Conservation (phyloP, 805 yeast species). For the Candida anglica region DNA sequence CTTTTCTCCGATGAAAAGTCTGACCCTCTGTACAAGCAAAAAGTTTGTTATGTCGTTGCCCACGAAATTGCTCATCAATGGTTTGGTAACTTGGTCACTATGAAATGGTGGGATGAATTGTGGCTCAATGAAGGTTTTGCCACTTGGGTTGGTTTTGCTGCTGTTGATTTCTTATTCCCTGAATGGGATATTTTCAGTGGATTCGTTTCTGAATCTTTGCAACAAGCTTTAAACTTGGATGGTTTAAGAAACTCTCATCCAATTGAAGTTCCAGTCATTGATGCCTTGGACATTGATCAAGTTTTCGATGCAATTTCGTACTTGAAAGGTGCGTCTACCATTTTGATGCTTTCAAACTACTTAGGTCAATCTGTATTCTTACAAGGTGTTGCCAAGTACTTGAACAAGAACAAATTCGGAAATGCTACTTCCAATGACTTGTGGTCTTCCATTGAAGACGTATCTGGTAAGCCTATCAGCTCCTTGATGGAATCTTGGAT, state of each 20-base stretch:
- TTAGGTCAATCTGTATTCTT: slow-evolving; percentile 68
- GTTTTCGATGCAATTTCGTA: slow-evolving; percentile 81
- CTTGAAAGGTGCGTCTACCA: slow-evolving; percentile 74
- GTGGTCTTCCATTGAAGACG: slow-evolving; percentile 64
- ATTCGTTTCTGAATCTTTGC: slow-evolving; percentile 49
- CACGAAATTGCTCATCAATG: slow-evolving; percentile 91
- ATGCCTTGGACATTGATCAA: slow-evolving; percentile 77
- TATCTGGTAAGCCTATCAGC: slow-evolving; percentile 57
- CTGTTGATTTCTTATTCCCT: slow-evolving; percentile 68
- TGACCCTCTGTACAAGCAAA: slow-evolving; percentile 53
- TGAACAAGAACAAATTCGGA: slow-evolving; percentile 57
- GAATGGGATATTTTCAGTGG: slow-evolving; percentile 75
- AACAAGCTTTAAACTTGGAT: slow-evolving; percentile 50
- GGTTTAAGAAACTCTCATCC: slow-evolving; percentile 69
- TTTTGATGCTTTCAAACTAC: slow-evolving; percentile 70
- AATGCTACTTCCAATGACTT: slow-evolving; percentile 74
- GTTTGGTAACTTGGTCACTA: slow-evolving; percentile 86
- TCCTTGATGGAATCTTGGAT: slow-evolving; percentile 70
- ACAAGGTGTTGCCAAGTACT: slow-evolving; percentile 68
- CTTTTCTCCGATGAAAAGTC: slow-evolving; percentile 43
- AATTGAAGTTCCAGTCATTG: slow-evolving; percentile 73
- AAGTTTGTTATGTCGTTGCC: slow-evolving; percentile 77
- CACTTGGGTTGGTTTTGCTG: slow-evolving; percentile 75
- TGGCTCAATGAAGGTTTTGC: slow-evolving; percentile 93
- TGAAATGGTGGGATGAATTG: slow-evolving; percentile 92